phyloP scores from a whole-genome alignment of 805 yeast genomes.

The Wickerhamomyces hampshirensis region DNA sequence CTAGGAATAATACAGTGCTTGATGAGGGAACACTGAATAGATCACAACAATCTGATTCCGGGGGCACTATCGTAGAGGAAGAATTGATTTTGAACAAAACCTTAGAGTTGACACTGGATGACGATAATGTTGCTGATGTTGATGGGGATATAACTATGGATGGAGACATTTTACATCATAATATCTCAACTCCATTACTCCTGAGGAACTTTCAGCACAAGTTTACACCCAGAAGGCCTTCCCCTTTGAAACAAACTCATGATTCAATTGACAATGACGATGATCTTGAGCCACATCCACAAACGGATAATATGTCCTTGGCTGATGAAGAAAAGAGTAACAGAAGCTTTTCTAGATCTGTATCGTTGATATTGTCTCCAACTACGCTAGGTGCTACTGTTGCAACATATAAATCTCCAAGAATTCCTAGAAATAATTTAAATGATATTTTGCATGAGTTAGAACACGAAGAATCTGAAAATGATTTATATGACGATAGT shows the following conservation, averaged over 20 bases:
- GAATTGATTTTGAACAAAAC: neutral
- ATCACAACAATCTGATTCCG: neutral
- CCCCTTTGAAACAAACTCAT: conserved; percentile 8
- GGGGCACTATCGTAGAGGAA: too few species aligned
- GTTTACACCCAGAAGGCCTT: conserved; percentile 18
- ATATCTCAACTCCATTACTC: conserved; percentile 1
- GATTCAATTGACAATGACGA: neutral
- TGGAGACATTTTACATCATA: conserved; percentile 1
- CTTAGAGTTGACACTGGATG: conserved; percentile 1
- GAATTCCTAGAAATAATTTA: conserved; percentile 6
- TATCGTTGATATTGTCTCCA: conserved; percentile 16
- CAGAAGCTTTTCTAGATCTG: conserved; percentile 1
- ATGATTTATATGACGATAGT: conserved; percentile 3
- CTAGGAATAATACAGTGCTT: too few species aligned
- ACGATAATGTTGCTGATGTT: neutral
- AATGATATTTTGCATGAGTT: conserved; percentile 7
- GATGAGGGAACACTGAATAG: too few species aligned
- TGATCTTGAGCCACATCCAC: neutral
- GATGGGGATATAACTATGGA: neutral
- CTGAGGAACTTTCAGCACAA: conserved; percentile 4
- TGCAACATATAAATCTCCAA: conserved; percentile 19
- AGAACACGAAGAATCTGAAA: conserved; percentile 6
- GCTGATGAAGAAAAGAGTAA: conserved; percentile 4
- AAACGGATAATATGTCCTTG: conserved; percentile 6
- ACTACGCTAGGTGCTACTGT: conserved; percentile 24